Conservation (phyloP, 768 basidiomycete species). For the Psilocybe cubensis region DNA sequence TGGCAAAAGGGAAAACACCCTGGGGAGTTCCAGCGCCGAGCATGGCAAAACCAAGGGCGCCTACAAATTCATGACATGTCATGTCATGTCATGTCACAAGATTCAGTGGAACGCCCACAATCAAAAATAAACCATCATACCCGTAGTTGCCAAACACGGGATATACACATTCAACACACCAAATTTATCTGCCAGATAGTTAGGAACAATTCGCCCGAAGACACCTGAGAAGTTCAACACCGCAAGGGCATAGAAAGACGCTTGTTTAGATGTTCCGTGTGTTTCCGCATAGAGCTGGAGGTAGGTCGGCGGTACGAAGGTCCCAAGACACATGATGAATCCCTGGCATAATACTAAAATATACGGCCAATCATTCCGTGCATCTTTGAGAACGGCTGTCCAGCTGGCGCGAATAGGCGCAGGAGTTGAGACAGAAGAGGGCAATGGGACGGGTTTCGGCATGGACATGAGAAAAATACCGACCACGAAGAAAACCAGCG, state of each 20-base stretch:
- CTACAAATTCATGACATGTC: background rate
- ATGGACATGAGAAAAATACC: constrained; percentile 6
- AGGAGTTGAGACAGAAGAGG: background rate
- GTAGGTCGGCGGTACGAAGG: constrained; percentile 10
- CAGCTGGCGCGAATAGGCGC: background rate
- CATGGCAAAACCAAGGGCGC: constrained; percentile 7
- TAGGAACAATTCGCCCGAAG: constrained; percentile 34
- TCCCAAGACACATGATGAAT: constrained; percentile 5
- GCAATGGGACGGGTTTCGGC: background rate
- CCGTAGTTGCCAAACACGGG: constrained; percentile 25
- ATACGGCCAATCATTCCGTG: constrained; percentile 2
- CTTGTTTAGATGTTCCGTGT: background rate
- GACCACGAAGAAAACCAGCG: constrained; percentile 1
- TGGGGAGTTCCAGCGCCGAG: background rate
- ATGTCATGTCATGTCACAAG: background rate
- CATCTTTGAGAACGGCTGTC: background rate
- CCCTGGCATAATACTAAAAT: constrained; percentile 2
- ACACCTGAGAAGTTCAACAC: constrained; percentile 34
- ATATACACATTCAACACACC: constrained; percentile 37
- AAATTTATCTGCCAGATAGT: constrained; percentile 31
- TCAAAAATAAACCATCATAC: background rate
- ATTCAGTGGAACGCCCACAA: background rate
- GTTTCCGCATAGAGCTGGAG: constrained; percentile 11
- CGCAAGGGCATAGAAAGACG: constrained; percentile 27
- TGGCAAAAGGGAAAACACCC: constrained; percentile 1